These are phyloP conservation scores for Talaromyces atroroseus DNA, from an alignment of 2,329 filamentous ascomycete genomes.

Conservation along the genomic window DNA sequence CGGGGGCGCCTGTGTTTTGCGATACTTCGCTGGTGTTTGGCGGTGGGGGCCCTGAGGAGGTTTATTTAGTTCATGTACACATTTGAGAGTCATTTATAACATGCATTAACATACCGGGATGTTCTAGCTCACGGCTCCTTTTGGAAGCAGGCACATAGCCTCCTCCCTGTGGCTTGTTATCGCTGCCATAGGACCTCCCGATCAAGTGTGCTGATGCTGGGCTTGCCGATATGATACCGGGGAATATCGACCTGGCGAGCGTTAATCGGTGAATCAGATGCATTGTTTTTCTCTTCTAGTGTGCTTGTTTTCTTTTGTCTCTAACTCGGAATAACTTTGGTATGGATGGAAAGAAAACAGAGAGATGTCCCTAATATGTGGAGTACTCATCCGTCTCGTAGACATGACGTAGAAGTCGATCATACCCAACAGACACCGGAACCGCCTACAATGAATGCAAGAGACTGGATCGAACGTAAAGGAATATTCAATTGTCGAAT, in stretches of 20 bases:
- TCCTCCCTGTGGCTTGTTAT: neutral
- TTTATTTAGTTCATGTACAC: neutral
- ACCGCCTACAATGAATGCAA: neutral
- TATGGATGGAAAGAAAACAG: neutral
- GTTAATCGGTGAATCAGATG: neutral
- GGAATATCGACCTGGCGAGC: neutral
- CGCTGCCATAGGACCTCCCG: neutral
- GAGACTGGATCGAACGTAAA: neutral
- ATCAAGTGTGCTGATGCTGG: neutral
- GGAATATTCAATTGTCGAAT: neutral
- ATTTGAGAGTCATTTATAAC: too few relatives aligned
- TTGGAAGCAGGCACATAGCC: constrained; percentile 2
- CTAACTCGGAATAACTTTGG: neutral
- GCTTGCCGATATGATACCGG: neutral
- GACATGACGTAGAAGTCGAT: constrained; percentile 10
- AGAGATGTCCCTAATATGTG: neutral
- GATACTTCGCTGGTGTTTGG: constrained; percentile 7
- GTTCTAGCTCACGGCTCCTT: constrained; percentile 10
- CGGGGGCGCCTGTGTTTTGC: neutral
- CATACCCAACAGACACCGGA: neutral
- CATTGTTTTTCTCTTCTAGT: neutral
- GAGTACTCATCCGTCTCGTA: neutral
- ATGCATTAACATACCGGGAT: constrained; percentile 4
- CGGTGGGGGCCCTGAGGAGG: constrained; percentile 6
- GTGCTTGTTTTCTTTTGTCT: neutral